phyloP scores from a whole-genome alignment of 352 stramenopile genomes.

The Globisporangium heterothallicum region DNA sequence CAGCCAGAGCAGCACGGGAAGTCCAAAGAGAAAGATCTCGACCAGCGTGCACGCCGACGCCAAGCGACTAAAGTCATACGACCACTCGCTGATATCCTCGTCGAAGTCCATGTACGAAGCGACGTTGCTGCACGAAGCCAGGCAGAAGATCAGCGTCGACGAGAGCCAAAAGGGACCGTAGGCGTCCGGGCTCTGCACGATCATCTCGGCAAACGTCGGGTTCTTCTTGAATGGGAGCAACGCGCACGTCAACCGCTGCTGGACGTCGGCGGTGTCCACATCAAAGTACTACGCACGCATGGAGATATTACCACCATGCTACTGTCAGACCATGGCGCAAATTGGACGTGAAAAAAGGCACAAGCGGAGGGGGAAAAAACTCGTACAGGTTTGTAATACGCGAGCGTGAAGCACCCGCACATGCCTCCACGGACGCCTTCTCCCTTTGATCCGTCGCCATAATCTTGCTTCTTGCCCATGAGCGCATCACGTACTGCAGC shows the following conservation, averaged over 20 bases:
- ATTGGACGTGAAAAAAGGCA: too few relatives aligned
- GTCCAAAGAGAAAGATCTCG: constrained; percentile 64
- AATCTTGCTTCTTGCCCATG: constrained; percentile 47
- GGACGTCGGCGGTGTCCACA: constrained; percentile 78
- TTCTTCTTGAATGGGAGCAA: constrained; percentile 84
- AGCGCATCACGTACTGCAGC: constrained; percentile 43
- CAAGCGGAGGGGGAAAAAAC: not conserved
- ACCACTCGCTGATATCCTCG: constrained; percentile 55
- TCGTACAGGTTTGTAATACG: constrained; percentile 80
- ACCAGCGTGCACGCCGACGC: constrained; percentile 76
- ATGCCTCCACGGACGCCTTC: constrained; percentile 34
- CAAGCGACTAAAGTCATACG: constrained; percentile 80
- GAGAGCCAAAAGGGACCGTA: constrained; percentile 85
- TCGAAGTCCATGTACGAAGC: constrained; percentile 76
- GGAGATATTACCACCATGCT: too few relatives aligned
- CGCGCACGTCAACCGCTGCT: constrained; percentile 63
- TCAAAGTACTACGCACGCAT: constrained; percentile 65
- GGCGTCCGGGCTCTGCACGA: constrained; percentile 50
- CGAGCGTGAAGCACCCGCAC: constrained; percentile 77
- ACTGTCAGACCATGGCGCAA: too few relatives aligned
- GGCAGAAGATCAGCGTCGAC: constrained; percentile 80
- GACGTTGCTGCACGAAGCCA: constrained; percentile 82
- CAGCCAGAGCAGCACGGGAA: constrained; percentile 75
- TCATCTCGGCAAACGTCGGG: constrained; percentile 72
- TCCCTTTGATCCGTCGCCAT: constrained; percentile 28